Conservation (phyloP, 2,329 filamentous ascomycete genomes). For the Harringtonia lauricola region DNA sequence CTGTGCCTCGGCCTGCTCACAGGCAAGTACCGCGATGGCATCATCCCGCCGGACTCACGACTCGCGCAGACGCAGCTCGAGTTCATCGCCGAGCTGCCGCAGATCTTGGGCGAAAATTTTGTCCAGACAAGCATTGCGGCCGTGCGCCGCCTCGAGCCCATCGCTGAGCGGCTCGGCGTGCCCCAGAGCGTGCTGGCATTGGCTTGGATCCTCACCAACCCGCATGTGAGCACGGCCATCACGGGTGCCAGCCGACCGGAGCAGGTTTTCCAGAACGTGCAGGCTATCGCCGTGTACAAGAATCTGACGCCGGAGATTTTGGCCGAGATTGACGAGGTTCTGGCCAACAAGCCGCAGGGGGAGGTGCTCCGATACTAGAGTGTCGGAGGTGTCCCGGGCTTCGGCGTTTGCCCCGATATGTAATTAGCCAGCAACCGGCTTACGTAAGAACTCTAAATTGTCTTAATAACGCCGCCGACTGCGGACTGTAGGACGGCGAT, state of each 20-base stretch:
- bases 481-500: no score
- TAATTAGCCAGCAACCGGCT: neutral
- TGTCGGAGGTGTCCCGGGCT: neutral
- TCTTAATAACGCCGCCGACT: no score
- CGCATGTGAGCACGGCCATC: slow-evolving; percentile 49
- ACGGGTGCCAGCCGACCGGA: slow-evolving; percentile 46
- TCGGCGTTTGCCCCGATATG: neutral
- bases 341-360: slow-evolving; percentile 44
- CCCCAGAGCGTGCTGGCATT: slow-evolving; percentile 44
- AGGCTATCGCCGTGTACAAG: slow-evolving; percentile 38
- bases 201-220: slow-evolving; percentile 51
- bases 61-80: slow-evolving; percentile 44
- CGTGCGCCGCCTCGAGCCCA: slow-evolving; percentile 45
- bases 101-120: slow-evolving; percentile 37
- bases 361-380: slow-evolving; percentile 21
- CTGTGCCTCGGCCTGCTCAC: slow-evolving; percentile 44
- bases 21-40: slow-evolving; percentile 52
- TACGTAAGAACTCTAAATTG: no score
- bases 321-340: slow-evolving; percentile 45
- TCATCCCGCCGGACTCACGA: slow-evolving; percentile 48
- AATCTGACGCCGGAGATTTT: slow-evolving; percentile 48
- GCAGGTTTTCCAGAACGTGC: slow-evolving; percentile 49
- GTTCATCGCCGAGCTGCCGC: slow-evolving; percentile 42
- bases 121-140: slow-evolving; percentile 41
- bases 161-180: slow-evolving; percentile 53